Evolutionary conservation across 176 grass and related monocot genomes (phyloP), one percentile per base, ranked within the genome.

Genomic region (Aegilops tauschii): DNA sequence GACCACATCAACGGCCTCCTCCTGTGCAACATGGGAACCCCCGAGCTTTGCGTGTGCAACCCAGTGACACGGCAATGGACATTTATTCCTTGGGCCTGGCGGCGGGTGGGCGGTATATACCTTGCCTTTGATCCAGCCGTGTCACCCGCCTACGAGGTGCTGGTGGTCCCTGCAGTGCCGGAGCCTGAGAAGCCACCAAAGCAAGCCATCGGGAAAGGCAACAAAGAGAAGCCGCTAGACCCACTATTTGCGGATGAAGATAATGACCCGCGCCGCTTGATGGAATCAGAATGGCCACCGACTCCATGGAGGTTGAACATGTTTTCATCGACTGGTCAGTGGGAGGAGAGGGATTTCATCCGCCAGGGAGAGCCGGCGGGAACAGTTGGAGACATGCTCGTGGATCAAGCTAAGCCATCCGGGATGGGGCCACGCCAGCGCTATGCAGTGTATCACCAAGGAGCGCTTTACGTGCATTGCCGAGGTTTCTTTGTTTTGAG

Each of bases 281-380:
- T 27, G 37, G 37, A 27, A 44, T 73, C 70, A n/a, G 70, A 73
- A 73, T 73, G 70, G 37, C 70, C 70, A 8, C 70, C 70, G 69
- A 73, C 37, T 23, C 37, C 69, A 2, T 73, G 69, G 69, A 73
- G 10, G 10, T 5, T 73, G 10, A 5, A 44, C 37, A n/a, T 73
- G 9, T 73, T 73, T 36, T 73, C 69, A 39, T 73, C 69, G 37
- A 73, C 69, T 1, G 21, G 37, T 6, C 69, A 14, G 21, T 73
- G 69, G 69, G 21, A 73, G 37, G 11, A 73, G 37, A 23, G 4
- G 5, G 21, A 11, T 23, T 73, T 73, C 5, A 4, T 42, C n/a
- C 70, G 70, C 5, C 70, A 73, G 3, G 70, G 37, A 5, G 70
- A 44, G 70, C 39, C 70, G 21, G 70, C n/a, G 11, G 70, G 39